Percentiles rank a stretch among this genome's conserved stretches.
These are phyloP conservation scores for Echites panduratus DNA, from an alignment of 257 asterid genomes.

Conservation along the genomic window DNA sequence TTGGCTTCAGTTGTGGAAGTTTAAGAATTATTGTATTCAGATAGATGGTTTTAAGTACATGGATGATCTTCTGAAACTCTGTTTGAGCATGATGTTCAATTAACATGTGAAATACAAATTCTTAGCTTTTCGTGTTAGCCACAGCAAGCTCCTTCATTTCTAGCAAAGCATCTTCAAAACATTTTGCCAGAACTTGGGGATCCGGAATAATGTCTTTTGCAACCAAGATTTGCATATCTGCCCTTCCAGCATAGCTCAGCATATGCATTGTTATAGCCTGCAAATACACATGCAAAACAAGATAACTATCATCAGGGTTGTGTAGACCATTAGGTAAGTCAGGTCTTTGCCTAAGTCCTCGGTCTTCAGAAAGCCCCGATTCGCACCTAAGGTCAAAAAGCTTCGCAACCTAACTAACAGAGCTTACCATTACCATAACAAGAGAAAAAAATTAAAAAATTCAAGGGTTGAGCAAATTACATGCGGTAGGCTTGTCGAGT, in stretches of 20 bases:
- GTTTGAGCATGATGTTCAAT: background rate
- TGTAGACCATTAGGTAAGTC: too few relatives aligned
- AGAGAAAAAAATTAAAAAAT: too few relatives aligned
- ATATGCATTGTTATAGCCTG: conserved; percentile 76
- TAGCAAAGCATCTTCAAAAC: conserved; percentile 55
- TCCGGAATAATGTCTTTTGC: conserved; percentile 70
- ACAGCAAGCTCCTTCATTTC: conserved; percentile 56
- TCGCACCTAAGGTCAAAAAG: too few relatives aligned
- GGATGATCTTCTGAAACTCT: background rate
- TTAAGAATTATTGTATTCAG: background rate
- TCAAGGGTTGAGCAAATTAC: conserved; percentile 28
- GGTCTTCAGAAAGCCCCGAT: too few relatives aligned
- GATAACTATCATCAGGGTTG: too few relatives aligned
- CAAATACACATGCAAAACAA: background rate
- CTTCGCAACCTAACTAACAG: too few relatives aligned
- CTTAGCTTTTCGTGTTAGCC: conserved; percentile 9
- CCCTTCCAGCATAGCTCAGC: conserved; percentile 73
- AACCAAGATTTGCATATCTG: conserved; percentile 70
- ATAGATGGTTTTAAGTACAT: background rate
- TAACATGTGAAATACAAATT: background rate
- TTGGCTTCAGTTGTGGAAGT: background rate
- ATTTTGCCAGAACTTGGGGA: conserved; percentile 55
- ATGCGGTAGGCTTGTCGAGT: conserved; percentile 59
- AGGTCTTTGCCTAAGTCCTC: too few relatives aligned
- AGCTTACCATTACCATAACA: too few relatives aligned